Evolutionary conservation across 2,329 filamentous ascomycete species (phyloP).

Genomic region (Ciborinia camelliae): DNA sequence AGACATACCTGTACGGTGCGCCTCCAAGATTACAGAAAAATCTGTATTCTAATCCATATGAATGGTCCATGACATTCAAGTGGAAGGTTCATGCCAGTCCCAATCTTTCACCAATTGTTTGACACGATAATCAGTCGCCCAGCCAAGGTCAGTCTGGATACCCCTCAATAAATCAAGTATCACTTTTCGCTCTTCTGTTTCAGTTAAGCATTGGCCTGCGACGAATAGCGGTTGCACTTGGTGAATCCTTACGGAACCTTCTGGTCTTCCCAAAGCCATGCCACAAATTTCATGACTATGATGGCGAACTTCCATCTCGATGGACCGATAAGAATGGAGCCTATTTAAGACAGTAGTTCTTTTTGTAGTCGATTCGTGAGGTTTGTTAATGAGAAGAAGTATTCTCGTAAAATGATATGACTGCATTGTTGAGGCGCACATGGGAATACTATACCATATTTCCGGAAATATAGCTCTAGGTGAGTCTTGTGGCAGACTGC

Average conservation of each 20-base stretch:
- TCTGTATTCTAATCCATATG: not conserved
- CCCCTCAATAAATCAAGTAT: slow-evolving; percentile 54
- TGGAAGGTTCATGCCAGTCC: slow-evolving; percentile 28
- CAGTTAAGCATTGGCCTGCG: slow-evolving; percentile 57
- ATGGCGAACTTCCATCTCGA: slow-evolving; percentile 51
- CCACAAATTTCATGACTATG: slow-evolving; percentile 61
- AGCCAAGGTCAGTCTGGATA: slow-evolving; percentile 61
- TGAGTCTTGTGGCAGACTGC: slow-evolving; percentile 27
- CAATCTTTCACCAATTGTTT: slow-evolving; percentile 50
- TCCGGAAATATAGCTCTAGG: slow-evolving; percentile 47
- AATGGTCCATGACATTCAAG: not conserved
- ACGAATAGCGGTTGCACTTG: slow-evolving; percentile 59
- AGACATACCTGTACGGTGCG: not conserved
- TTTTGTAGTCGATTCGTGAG: slow-evolving; percentile 51
- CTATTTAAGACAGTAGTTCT: slow-evolving; percentile 52
- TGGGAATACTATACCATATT: slow-evolving; percentile 60
- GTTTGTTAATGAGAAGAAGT: slow-evolving; percentile 58
- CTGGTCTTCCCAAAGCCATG: slow-evolving; percentile 54
- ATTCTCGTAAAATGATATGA: slow-evolving; percentile 63
- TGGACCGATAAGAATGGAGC: slow-evolving; percentile 54
- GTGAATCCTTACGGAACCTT: slow-evolving; percentile 55
- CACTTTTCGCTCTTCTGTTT: slow-evolving; percentile 50
- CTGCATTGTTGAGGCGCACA: slow-evolving; percentile 65
- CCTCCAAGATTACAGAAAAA: not conserved
- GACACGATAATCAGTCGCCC: slow-evolving; percentile 60